A percentile compares a stretch with the other conserved stretches of the same genome.
These are phyloP conservation scores for Diplodia seriata DNA, from an alignment of 2,329 filamentous ascomycete species.

Conservation along the genomic window DNA sequence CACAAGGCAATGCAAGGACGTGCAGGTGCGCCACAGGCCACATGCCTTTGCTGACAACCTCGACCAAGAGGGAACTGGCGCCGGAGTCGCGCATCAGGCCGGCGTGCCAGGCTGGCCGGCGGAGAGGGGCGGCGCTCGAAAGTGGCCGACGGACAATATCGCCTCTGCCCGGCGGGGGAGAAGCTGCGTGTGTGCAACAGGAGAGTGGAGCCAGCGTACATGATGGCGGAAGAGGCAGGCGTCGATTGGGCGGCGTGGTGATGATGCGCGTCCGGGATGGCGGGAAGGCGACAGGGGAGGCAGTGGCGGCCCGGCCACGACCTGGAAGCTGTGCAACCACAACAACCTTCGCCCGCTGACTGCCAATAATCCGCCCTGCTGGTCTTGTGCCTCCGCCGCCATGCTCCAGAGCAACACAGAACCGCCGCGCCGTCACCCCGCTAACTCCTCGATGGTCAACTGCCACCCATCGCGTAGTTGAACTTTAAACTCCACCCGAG, in stretches of 20 bases:
- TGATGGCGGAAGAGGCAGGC: background rate
- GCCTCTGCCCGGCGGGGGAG: background rate
- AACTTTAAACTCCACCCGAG: background rate
- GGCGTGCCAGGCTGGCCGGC: background rate
- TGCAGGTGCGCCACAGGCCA: background rate
- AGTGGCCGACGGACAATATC: background rate
- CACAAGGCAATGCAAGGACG: constrained; percentile 17
- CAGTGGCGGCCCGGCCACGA: background rate
- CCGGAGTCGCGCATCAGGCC: background rate
- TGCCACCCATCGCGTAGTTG: no score
- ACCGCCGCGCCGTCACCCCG: background rate
- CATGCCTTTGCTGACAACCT: background rate
- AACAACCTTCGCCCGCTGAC: background rate
- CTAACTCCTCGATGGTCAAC: background rate
- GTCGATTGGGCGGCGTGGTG: background rate
- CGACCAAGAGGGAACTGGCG: background rate
- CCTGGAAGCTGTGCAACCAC: background rate
- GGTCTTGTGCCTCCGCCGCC: background rate
- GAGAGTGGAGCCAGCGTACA: background rate
- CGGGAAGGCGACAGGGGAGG: constrained; percentile 1
- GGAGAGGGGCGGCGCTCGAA: background rate
- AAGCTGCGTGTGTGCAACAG: background rate
- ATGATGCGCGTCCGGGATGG: background rate
- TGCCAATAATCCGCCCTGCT: background rate
- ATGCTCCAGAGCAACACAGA: background rate